These are phyloP conservation scores for Scytalidium sp. DNA, from an alignment of 2,329 filamentous ascomycete species.

Conservation along the genomic window DNA sequence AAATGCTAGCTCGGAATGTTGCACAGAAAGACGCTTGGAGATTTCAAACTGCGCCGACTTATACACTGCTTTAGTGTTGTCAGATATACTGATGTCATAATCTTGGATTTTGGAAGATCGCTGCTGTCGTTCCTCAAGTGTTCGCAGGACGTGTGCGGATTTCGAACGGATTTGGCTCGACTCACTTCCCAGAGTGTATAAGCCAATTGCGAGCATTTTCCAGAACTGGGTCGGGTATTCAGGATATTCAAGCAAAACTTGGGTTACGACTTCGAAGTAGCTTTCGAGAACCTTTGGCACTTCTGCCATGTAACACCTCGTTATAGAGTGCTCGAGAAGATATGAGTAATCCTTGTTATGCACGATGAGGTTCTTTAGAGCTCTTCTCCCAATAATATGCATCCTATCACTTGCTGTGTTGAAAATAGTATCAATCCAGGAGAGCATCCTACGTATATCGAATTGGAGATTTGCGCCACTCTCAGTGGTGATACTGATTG, in stretches of 20 bases:
- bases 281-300: slow-evolving; percentile 83
- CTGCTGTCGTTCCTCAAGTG: slow-evolving; percentile 77
- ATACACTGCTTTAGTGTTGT: slow-evolving; percentile 97
- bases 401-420: slow-evolving; percentile 87
- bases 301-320: slow-evolving; percentile 84
- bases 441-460: slow-evolving; percentile 86
- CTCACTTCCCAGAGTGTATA: slow-evolving; percentile 92
- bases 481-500: slow-evolving; percentile 84
- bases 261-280: slow-evolving; percentile 89
- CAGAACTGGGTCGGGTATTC: slow-evolving; percentile 85
- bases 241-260: slow-evolving; percentile 80
- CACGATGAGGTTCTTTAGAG: slow-evolving; percentile 83
- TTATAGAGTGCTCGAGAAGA: slow-evolving; percentile 84
- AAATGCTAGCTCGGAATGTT: slow-evolving; percentile 86
- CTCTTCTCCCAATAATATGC: slow-evolving; percentile 84
- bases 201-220: slow-evolving; percentile 82
- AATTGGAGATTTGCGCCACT: slow-evolving; percentile 87
- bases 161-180: slow-evolving; percentile 86
- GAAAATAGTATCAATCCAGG: slow-evolving; percentile 95
- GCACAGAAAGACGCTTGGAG: slow-evolving; percentile 82
- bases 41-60: slow-evolving; percentile 97
- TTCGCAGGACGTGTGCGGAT: slow-evolving; percentile 76
- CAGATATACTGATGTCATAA: slow-evolving; percentile 96
- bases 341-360: slow-evolving; percentile 87
- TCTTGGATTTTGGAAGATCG: slow-evolving; percentile 91